These are phyloP conservation scores for Leccinum barrowsii DNA, from an alignment of 768 basidiomycete species.

Conservation along the genomic window DNA sequence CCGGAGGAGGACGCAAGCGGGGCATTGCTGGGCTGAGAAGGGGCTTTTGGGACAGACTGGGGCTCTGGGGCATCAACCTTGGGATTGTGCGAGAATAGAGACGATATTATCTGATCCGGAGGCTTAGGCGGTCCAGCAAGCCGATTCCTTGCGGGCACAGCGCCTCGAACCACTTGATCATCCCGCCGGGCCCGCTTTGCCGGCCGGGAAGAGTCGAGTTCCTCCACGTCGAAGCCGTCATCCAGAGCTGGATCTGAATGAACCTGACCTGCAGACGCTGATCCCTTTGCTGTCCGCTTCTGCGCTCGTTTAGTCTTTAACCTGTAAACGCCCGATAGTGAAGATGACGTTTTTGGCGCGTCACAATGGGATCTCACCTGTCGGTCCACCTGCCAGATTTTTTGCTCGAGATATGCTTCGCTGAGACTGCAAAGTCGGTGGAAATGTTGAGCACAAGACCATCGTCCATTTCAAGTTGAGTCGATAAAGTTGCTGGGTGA, in stretches of 20 bases:
- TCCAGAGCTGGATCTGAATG: conserved; percentile 11
- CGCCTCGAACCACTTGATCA: conserved; percentile 20
- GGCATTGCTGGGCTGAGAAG: conserved; percentile 72
- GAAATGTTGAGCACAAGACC: conserved; percentile 73
- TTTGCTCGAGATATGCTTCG: conserved; percentile 32
- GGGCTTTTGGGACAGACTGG: conserved; percentile 20
- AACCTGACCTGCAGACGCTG: conserved; percentile 17
- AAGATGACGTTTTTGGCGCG: not conserved
- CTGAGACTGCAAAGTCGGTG: conserved; percentile 30
- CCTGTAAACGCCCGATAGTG: conserved; percentile 35
- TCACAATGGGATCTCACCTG: conserved; percentile 44
- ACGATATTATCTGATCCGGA: conserved; percentile 73
- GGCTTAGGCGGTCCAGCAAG: conserved; percentile 27
- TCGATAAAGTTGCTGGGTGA: not conserved
- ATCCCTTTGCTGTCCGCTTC: conserved; percentile 51
- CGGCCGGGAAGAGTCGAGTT: conserved; percentile 34
- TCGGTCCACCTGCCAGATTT: conserved; percentile 78
- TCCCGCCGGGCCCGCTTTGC: conserved; percentile 44
- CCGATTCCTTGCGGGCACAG: conserved; percentile 11
- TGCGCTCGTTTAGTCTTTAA: conserved; percentile 69
- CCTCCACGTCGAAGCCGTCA: conserved; percentile 11
- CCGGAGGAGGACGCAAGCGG: conserved; percentile 72
- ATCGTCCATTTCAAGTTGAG: conserved; percentile 53
- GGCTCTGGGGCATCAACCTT: conserved; percentile 47
- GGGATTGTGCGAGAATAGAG: conserved; percentile 84